Evolutionary conservation across 495 filamentous ascomycete species (phyloP).

Genomic region (Trichoderma parareesei): DNA sequence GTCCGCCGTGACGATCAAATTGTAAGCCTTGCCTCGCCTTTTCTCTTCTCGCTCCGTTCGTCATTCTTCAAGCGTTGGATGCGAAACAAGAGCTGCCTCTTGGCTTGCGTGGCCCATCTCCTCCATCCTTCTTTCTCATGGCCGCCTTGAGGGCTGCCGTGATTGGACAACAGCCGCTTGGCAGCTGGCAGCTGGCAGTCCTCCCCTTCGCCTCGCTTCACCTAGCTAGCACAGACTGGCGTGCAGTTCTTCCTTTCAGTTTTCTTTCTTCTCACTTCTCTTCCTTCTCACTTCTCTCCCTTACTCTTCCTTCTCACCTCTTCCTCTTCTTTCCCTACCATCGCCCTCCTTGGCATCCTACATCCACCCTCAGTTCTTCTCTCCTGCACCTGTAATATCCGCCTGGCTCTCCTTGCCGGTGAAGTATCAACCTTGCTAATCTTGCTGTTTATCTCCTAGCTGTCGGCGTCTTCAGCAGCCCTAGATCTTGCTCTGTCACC

Average conservation of each 20-base stretch:
- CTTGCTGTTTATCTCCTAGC: slow-evolving; percentile 25
- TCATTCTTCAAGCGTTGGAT: background rate
- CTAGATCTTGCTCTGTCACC: slow-evolving; percentile 71
- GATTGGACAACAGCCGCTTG: background rate
- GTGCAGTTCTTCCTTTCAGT: background rate
- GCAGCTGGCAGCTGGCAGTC: background rate
- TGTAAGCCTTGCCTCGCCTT: slow-evolving; percentile 45
- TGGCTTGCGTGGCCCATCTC: background rate
- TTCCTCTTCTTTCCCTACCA: background rate
- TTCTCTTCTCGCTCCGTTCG: background rate
- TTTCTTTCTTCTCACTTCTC: background rate
- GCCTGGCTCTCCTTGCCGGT: slow-evolving; percentile 15
- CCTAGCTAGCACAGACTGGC: background rate
- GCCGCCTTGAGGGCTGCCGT: background rate
- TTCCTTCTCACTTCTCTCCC: background rate
- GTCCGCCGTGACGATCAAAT: slow-evolving; percentile 57
- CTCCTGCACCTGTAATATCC: slow-evolving; percentile 15
- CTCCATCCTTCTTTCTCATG: background rate
- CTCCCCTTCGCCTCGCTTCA: background rate
- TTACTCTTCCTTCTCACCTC: background rate
- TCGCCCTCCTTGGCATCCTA: background rate
- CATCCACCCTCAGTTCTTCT: background rate
- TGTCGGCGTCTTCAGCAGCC: slow-evolving; percentile 74
- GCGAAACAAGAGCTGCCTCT: background rate
- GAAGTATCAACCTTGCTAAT: slow-evolving; percentile 11